Percentiles rank a stretch among this genome's conserved stretches.
These are phyloP conservation scores for Grifola frondosa DNA, from an alignment of 1,284 basidiomycete species.

Conservation along the genomic window DNA sequence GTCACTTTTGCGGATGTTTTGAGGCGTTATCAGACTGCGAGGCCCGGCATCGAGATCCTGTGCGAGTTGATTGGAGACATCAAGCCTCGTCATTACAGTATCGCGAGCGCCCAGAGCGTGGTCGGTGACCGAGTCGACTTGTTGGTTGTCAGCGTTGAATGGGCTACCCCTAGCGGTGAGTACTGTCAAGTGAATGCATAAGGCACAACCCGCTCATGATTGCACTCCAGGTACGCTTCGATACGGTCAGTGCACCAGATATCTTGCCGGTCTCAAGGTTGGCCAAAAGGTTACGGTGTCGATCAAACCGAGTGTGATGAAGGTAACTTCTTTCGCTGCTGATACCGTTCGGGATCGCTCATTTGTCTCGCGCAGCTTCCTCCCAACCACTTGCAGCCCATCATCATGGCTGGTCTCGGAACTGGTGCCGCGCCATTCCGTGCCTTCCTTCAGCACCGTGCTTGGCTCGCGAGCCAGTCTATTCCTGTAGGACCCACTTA, in stretches of 20 bases:
- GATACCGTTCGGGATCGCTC: neutral
- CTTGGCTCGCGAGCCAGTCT: slow-evolving; percentile 76
- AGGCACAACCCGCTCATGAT: slow-evolving; percentile 9
- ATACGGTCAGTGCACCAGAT: slow-evolving; percentile 96
- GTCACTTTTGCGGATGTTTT: slow-evolving; percentile 93
- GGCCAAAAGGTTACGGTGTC: slow-evolving; percentile 97
- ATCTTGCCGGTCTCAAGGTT: slow-evolving; percentile 79
- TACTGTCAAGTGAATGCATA: slow-evolving; percentile 6
- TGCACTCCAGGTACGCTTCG: slow-evolving; percentile 61
- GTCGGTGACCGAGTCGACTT: slow-evolving; percentile 95
- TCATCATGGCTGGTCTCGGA: slow-evolving; percentile 98
- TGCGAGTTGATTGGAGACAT: slow-evolving; percentile 90
- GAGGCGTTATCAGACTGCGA: slow-evolving; percentile 77
- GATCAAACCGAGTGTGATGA: slow-evolving; percentile 99
- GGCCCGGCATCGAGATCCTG: slow-evolving; percentile 79
- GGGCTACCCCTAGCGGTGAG: slow-evolving; percentile 83
- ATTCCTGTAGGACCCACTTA: slow-evolving; percentile 86
- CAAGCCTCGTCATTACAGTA: slow-evolving; percentile 98
- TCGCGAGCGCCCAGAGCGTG: slow-evolving; percentile 91
- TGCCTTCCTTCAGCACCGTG: slow-evolving; percentile 95
- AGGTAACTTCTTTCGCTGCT: slow-evolving; percentile 47
- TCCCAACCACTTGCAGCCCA: slow-evolving; percentile 79
- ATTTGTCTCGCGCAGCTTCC: slow-evolving; percentile 62
- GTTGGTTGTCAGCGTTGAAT: slow-evolving; percentile 95
- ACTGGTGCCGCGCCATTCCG: slow-evolving; percentile 99